Percentiles rank a stretch among this genome's conserved stretches.
Evolutionary conservation across 805 yeast genomes (phyloP).

Genomic region (Saturnispora saitoi): DNA sequence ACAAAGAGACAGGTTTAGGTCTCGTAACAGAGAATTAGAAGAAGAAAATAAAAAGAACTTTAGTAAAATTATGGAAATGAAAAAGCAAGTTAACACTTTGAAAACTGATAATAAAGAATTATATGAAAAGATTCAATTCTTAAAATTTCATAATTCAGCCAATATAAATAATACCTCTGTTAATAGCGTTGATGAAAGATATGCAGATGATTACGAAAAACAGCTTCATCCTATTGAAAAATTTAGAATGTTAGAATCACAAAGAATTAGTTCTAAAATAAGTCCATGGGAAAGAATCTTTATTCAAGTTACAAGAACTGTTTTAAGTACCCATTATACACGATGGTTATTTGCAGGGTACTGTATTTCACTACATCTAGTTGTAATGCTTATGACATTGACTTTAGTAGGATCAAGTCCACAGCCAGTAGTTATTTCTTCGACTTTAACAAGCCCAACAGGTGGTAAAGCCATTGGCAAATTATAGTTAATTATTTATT

Average conservation of each 20-base stretch:
- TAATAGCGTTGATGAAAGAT: slow-evolving; percentile 41
- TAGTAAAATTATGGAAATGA: slow-evolving; percentile 47
- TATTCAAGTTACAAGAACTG: slow-evolving; percentile 59
- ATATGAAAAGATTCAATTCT: slow-evolving; percentile 66
- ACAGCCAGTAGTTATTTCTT: slow-evolving; percentile 8
- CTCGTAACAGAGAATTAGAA: slow-evolving; percentile 76
- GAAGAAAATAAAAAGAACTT: slow-evolving; percentile 61
- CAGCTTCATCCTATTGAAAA: slow-evolving; percentile 77
- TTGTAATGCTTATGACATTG: slow-evolving; percentile 58
- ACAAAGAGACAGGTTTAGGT: slow-evolving; percentile 88
- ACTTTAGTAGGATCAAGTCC: slow-evolving; percentile 34
- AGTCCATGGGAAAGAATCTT: slow-evolving; percentile 76
- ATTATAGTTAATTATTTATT: neutral
- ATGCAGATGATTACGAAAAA: slow-evolving; percentile 61
- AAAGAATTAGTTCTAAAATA: slow-evolving; percentile 60
- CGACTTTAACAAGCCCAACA: slow-evolving; percentile 18
- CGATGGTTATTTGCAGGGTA: slow-evolving; percentile 67
- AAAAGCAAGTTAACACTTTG: slow-evolving; percentile 52
- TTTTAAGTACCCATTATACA: slow-evolving; percentile 66
- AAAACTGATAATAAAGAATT: slow-evolving; percentile 70
- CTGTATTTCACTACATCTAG: slow-evolving; percentile 64
- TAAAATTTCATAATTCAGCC: slow-evolving; percentile 42
- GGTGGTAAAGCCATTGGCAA: slow-evolving; percentile 20
- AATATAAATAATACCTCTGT: neutral
- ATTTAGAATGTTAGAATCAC: slow-evolving; percentile 70